Evolutionary conservation across 1,139 yeast species (phyloP).

Genomic region (Zygoascus hellenicus): DNA sequence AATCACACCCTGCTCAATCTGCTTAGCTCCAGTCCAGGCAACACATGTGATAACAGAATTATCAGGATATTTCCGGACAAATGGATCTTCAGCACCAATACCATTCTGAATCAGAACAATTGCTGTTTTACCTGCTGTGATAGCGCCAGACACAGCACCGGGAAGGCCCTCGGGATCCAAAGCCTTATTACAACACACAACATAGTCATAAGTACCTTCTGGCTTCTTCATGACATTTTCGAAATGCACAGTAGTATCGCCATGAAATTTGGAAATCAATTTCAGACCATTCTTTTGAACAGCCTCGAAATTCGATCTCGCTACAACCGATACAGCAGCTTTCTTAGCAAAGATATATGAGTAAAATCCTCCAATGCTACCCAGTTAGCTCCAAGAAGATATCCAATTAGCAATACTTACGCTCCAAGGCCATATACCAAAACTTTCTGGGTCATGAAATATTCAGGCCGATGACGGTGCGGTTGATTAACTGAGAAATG

Average conservation of each 20-base stretch:
- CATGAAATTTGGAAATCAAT: conserved; percentile 43
- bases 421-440: conserved; percentile 20
- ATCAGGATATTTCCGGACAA: conserved; percentile 47
- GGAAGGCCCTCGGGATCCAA: conserved; percentile 52
- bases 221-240: conserved; percentile 33
- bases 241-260: conserved; percentile 36
- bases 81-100: conserved; percentile 54
- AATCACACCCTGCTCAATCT: conserved; percentile 39
- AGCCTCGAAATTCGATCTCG: conserved; percentile 52
- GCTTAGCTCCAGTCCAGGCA: conserved; percentile 53
- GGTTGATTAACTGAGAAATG: too few relatives aligned
- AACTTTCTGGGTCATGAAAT: conserved; percentile 5
- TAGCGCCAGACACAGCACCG: conserved; percentile 47
- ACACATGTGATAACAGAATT: conserved; percentile 56
- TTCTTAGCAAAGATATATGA: conserved; percentile 18
- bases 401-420: too few relatives aligned
- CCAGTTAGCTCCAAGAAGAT: neutral
- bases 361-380: conserved; percentile 22
- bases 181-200: conserved; percentile 59
- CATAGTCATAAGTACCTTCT: conserved; percentile 48
- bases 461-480: too few relatives aligned
- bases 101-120: conserved; percentile 63
- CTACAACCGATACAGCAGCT: conserved; percentile 45
- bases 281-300: conserved; percentile 44
- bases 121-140: conserved; percentile 38